These are phyloP conservation scores for Monascus ruber DNA, from an alignment of 2,329 filamentous ascomycete species.

Conservation along the genomic window DNA sequence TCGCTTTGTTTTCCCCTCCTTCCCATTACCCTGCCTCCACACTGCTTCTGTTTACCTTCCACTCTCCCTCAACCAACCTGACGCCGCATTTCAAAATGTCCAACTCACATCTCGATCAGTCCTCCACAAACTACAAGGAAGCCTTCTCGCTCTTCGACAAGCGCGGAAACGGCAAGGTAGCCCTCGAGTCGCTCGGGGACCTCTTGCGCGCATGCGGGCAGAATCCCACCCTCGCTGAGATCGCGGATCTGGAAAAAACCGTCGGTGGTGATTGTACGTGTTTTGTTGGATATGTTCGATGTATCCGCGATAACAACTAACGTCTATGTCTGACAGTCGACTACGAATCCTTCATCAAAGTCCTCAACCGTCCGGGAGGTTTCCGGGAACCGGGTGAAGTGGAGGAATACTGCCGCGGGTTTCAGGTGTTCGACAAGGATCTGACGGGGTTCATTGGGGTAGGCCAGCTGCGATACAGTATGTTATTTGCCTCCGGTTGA, in stretches of 20 bases:
- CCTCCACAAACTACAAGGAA: conserved; percentile 98
- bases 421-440: conserved; percentile 99
- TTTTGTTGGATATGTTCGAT: not conserved
- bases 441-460: conserved; percentile 97
- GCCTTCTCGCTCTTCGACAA: conserved; percentile 99
- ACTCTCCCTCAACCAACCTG: conserved; percentile 2
- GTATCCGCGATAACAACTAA: conserved; percentile 4
- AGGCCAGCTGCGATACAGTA: conserved; percentile 84
- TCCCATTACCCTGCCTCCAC: not conserved
- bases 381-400: conserved; percentile 98
- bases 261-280: conserved; percentile 83
- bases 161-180: conserved; percentile 88
- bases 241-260: conserved; percentile 80
- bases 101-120: conserved; percentile 36
- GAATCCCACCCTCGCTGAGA: conserved; percentile 92
- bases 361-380: conserved; percentile 92
- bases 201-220: conserved; percentile 92
- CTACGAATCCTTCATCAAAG: conserved; percentile 92
- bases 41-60: not conserved
- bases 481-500: conserved; percentile 7
- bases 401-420: conserved; percentile 95
- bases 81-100: conserved; percentile 13
- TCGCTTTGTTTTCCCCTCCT: not conserved
- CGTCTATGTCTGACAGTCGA: conserved; percentile 53
- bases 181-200: conserved; percentile 78